Conservation (phyloP, 345 rosid genomes). For the Gynandropsis gynandra region DNA sequence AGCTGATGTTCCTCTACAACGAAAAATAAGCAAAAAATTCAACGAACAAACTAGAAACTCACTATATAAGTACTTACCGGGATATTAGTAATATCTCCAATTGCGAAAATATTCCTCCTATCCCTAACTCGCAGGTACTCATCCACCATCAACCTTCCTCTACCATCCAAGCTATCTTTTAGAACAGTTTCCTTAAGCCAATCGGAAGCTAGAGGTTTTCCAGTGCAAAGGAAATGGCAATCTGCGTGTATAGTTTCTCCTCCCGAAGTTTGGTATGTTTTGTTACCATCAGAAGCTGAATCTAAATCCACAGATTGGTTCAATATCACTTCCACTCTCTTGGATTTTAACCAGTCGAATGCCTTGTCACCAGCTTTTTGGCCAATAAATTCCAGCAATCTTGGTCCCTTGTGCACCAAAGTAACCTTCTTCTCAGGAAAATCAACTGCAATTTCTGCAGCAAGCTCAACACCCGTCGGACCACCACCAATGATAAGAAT, state of each 20-base stretch:
- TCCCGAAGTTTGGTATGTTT: slow-evolving; percentile 40
- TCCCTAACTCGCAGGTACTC: slow-evolving; percentile 52
- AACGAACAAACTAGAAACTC: not conserved
- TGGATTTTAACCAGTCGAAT: slow-evolving; percentile 59
- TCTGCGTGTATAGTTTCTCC: slow-evolving; percentile 68
- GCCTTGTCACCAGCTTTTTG: slow-evolving; percentile 61
- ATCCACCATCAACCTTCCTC: slow-evolving; percentile 71
- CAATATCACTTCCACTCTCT: slow-evolving; percentile 62
- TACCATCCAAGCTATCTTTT: slow-evolving; percentile 44
- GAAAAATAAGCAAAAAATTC: not conserved
- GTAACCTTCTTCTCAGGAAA: slow-evolving; percentile 73
- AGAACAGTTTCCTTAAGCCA: slow-evolving; percentile 60
- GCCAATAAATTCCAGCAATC: slow-evolving; percentile 76
- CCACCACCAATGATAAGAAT: slow-evolving; percentile 90
- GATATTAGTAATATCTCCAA: slow-evolving; percentile 72
- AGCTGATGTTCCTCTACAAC: no score
- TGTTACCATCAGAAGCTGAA: slow-evolving; percentile 35
- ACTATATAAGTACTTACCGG: slow-evolving; percentile 35
- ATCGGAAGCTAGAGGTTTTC: slow-evolving; percentile 51
- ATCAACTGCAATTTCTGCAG: slow-evolving; percentile 78
- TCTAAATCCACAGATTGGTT: slow-evolving; percentile 57
- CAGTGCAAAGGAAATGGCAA: slow-evolving; percentile 66
- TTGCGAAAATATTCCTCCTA: slow-evolving; percentile 46
- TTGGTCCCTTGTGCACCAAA: slow-evolving; percentile 66
- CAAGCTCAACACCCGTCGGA: slow-evolving; percentile 90